Evolutionary conservation across 2,329 filamentous ascomycete genomes (phyloP), one percentile per base, ranked within the genome.

Genomic region (Diaporthe destruens): DNA sequence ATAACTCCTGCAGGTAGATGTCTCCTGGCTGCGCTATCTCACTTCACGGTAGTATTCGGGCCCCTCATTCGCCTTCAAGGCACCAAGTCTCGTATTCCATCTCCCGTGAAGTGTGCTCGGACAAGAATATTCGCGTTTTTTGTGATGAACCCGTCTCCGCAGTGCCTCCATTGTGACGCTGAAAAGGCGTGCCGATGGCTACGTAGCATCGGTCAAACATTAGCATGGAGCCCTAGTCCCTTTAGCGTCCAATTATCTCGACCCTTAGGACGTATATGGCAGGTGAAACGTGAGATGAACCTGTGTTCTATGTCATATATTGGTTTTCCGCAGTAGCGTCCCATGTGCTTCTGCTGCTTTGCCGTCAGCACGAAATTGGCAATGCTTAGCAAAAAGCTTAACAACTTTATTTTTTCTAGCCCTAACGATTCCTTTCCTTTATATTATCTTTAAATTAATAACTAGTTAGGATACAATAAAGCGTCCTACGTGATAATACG

Each of bases 261-360:
- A 66, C 39, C 32, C 7, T 53, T 66, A 53, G 29, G 61, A 66
- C 61, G 7, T 32, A 66, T 11, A 51, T 4, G 61, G 61, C 61
- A 65, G 61, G 61, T 65, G 12, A 53, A 53, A 23, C 3, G n/a
- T 53, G 7, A 9, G 61, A 39, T 53, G 61, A 39, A 53, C 61
- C 61, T 53, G n/a, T 66, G 47, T 32, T 66, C n/a, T 53, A 66
- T 66, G 61, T 66, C 61, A 66, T 66, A 32, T 7, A 53, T 66
- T 66, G 61, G 44, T 29, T 20, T 66, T 9, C 32, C n/a, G n/a
- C 61, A 66, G 53, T 66, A 66, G 61, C 61, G 61, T 25, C 47
- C 61, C n/a, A 32, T 53, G 20, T 8, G 6, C 53, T 8, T 53
- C 61, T 53, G 61, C 61, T 32, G 61, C 8, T 39, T 66, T 66